Percentiles rank a stretch among this genome's conserved stretches.
These are phyloP conservation scores for Fusarium brachygibbosum DNA, from an alignment of 2,329 filamentous ascomycete species.

Conservation along the genomic window DNA sequence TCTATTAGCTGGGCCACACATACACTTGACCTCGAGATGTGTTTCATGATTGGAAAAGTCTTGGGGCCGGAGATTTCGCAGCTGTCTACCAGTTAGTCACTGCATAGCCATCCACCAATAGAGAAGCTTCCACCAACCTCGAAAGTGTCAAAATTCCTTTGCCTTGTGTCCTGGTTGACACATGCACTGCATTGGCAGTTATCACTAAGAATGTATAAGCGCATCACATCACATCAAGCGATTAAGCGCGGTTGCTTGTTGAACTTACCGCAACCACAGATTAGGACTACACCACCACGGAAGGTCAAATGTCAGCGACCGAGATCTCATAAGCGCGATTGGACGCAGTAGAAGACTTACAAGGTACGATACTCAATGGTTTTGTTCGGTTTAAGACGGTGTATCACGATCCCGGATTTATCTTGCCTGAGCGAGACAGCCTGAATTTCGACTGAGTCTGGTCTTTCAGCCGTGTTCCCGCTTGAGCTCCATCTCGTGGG, in stretches of 20 bases:
- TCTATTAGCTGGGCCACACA: conserved; percentile 1
- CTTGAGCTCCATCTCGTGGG: background rate
- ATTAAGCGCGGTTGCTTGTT: conserved; percentile 4
- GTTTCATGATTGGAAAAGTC: conserved; percentile 42
- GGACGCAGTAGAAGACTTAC: conserved; percentile 32
- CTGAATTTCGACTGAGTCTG: background rate
- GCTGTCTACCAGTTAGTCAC: conserved; percentile 45
- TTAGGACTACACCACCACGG: conserved; percentile 41
- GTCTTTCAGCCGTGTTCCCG: background rate
- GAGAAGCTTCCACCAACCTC: conserved; percentile 45
- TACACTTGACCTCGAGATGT: conserved; percentile 54
- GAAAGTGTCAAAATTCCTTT: conserved; percentile 60
- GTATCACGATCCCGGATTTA: background rate
- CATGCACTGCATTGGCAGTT: conserved; percentile 60
- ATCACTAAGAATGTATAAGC: conserved; percentile 51
- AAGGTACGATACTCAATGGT: conserved; percentile 28
- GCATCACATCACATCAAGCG: conserved; percentile 15
- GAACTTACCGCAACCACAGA: conserved; percentile 50
- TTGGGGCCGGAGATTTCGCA: conserved; percentile 52
- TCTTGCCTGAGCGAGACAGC: background rate
- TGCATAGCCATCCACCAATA: background rate
- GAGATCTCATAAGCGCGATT: conserved; percentile 13
- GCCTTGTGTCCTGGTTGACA: conserved; percentile 59
- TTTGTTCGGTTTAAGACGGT: background rate
- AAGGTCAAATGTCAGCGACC: conserved; percentile 26